phyloP scores from a whole-genome alignment of 1,139 yeast species.

The Pichia sp. region DNA sequence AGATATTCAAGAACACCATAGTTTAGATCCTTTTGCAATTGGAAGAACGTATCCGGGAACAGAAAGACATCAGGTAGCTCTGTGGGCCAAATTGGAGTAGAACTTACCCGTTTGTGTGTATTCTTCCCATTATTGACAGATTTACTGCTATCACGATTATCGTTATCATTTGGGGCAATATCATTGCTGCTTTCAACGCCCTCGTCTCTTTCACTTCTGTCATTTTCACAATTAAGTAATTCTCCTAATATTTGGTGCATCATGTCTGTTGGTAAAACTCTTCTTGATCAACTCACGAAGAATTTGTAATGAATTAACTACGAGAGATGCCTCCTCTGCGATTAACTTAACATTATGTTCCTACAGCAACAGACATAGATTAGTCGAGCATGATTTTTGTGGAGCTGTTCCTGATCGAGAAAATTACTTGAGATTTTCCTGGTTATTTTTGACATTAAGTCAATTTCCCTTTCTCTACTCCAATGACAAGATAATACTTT shows the following conservation, averaged over 20 bases:
- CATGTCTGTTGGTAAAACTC: neutral
- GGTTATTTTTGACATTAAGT: too few species aligned
- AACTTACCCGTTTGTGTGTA: neutral
- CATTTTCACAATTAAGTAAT: neutral
- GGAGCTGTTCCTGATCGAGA: neutral
- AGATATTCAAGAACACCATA: slow-evolving; percentile 13
- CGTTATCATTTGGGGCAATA: neutral
- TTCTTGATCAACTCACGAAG: too few species aligned
- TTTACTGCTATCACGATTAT: neutral
- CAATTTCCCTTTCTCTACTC: too few species aligned
- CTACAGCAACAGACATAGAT: neutral
- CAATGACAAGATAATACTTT: too few species aligned
- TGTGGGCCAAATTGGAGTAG: slow-evolving; percentile 13
- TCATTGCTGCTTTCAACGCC: neutral
- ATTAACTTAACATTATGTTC: neutral
- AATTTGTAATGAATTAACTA: too few species aligned
- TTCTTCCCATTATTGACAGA: neutral
- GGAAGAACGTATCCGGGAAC: slow-evolving; percentile 14
- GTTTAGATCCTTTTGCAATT: slow-evolving; percentile 14
- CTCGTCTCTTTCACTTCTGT: neutral
- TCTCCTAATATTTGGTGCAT: slow-evolving; percentile 5
- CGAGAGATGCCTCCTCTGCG: neutral
- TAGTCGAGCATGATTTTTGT: neutral
- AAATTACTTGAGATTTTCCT: neutral
- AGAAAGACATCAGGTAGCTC: slow-evolving; percentile 14